Evolutionary conservation across 2,329 filamentous ascomycete genomes (phyloP).

Genomic region (Meredithiella fracta): DNA sequence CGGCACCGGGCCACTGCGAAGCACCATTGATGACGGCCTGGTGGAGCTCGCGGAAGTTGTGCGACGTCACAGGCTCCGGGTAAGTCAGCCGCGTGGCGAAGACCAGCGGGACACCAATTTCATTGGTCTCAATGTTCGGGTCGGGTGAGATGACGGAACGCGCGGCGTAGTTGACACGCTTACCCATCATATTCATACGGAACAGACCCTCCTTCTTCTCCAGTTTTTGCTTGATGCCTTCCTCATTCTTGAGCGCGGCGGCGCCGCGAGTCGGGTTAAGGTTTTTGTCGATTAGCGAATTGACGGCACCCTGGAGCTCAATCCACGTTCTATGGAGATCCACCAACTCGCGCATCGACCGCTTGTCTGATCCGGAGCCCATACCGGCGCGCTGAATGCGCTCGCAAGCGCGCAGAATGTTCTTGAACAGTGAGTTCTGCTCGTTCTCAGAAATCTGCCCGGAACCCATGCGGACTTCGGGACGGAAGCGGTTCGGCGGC

Average conservation of each 20-base stretch:
- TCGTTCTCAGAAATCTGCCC: constrained; percentile 73
- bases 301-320: constrained; percentile 73
- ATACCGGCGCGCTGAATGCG: constrained; percentile 20
- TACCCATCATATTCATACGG: constrained; percentile 99
- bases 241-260: constrained; percentile 63
- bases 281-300: constrained; percentile 80
- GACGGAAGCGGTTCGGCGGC: constrained; percentile 80
- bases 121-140: constrained; percentile 96
- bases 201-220: constrained; percentile 99
- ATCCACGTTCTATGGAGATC: constrained; percentile 72
- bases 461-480: constrained; percentile 66
- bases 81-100: constrained; percentile 94
- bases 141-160: constrained; percentile 96
- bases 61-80: constrained; percentile 89
- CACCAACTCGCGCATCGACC: constrained; percentile 39
- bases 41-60: constrained; percentile 92
- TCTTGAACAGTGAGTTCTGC: constrained; percentile 76
- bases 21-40: constrained; percentile 91
- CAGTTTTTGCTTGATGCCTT: constrained; percentile 92
- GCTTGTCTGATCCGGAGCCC: not conserved
- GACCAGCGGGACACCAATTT: constrained; percentile 95
- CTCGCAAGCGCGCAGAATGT: constrained; percentile 61
- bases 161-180: constrained; percentile 96
- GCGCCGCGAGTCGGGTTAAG: constrained; percentile 68
- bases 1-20: constrained; percentile 84